These are phyloP conservation scores for Rhynchospora breviuscula DNA, from an alignment of 176 grass and related monocot genomes.

Conservation along the genomic window DNA sequence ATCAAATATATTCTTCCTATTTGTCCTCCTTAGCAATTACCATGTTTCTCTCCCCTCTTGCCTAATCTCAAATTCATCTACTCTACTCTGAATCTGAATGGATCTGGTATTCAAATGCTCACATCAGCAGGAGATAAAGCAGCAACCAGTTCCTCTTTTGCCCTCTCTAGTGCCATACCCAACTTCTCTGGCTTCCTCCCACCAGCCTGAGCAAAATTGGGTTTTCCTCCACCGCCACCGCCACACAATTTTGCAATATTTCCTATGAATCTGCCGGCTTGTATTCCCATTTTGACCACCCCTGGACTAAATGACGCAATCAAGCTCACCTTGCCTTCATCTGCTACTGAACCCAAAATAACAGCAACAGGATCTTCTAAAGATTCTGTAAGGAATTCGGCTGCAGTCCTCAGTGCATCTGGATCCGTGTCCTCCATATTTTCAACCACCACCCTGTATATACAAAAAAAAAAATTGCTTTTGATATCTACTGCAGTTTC, in stretches of 20 bases:
- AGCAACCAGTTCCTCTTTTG: slow-evolving; percentile 46
- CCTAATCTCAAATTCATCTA: neutral
- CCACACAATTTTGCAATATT: slow-evolving; percentile 84
- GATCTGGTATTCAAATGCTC: neutral
- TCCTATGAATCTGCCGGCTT: slow-evolving; percentile 85
- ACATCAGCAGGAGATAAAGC: slow-evolving; percentile 24
- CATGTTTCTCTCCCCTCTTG: neutral
- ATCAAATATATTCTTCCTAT: neutral
- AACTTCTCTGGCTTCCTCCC: slow-evolving; percentile 90
- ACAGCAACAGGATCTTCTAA: slow-evolving; percentile 78
- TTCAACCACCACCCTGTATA: slow-evolving; percentile 62
- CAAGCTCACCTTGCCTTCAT: slow-evolving; percentile 81
- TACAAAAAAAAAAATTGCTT: neutral
- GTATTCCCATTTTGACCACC: slow-evolving; percentile 64
- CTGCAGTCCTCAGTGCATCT: slow-evolving; percentile 71
- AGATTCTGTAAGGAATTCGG: slow-evolving; percentile 56
- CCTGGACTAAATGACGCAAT: slow-evolving; percentile 75
- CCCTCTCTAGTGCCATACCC: slow-evolving; percentile 62
- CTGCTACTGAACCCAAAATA: slow-evolving; percentile 75
- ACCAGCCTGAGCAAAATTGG: slow-evolving; percentile 90
- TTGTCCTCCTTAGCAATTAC: neutral
- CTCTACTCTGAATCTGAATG: too few species aligned
- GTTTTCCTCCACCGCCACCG: slow-evolving; percentile 80
- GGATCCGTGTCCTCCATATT: slow-evolving; percentile 84
- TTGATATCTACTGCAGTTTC: neutral